phyloP scores from a whole-genome alignment of 768 basidiomycete species.

The Kwoniella bestiolae region DNA sequence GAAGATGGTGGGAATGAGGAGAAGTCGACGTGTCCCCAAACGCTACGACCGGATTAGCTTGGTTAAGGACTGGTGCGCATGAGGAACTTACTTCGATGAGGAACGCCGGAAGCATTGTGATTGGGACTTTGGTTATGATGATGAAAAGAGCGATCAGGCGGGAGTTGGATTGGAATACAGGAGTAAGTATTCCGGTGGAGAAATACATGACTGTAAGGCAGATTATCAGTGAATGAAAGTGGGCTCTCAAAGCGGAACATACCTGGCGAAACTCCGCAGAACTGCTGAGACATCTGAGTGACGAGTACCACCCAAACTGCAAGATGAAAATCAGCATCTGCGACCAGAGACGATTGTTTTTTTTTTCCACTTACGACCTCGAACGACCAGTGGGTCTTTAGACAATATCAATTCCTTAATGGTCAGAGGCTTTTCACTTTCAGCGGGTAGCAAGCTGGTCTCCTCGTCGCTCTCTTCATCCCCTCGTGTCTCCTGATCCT shows the following conservation, averaged over 20 bases:
- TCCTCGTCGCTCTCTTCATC: slow-evolving; percentile 26
- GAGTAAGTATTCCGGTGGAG: slow-evolving; percentile 83
- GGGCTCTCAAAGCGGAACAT: slow-evolving; percentile 8
- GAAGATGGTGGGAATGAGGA: slow-evolving; percentile 72
- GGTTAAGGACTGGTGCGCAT: neutral
- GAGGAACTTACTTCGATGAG: slow-evolving; percentile 70
- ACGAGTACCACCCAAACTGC: slow-evolving; percentile 45
- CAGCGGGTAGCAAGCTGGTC: slow-evolving; percentile 20
- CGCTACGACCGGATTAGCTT: slow-evolving; percentile 60
- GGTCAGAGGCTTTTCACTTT: slow-evolving; percentile 22
- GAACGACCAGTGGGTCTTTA: slow-evolving; percentile 27
- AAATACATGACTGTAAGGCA: slow-evolving; percentile 75
- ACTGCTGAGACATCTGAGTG: slow-evolving; percentile 46
- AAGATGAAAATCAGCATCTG: neutral
- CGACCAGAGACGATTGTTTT: neutral
- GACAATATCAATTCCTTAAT: slow-evolving; percentile 36
- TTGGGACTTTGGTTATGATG: slow-evolving; percentile 70
- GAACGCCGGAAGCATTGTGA: slow-evolving; percentile 76
- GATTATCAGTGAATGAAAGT: too few species aligned
- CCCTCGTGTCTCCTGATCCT: neutral
- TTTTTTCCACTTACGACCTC: slow-evolving; percentile 33
- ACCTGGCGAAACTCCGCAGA: slow-evolving; percentile 51
- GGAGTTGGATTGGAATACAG: slow-evolving; percentile 72
- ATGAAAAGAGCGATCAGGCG: slow-evolving; percentile 81
- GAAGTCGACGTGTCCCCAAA: slow-evolving; percentile 70